These are phyloP conservation scores for Endoconidiophora laricicola DNA, from an alignment of 2,329 filamentous ascomycete species.

Conservation along the genomic window DNA sequence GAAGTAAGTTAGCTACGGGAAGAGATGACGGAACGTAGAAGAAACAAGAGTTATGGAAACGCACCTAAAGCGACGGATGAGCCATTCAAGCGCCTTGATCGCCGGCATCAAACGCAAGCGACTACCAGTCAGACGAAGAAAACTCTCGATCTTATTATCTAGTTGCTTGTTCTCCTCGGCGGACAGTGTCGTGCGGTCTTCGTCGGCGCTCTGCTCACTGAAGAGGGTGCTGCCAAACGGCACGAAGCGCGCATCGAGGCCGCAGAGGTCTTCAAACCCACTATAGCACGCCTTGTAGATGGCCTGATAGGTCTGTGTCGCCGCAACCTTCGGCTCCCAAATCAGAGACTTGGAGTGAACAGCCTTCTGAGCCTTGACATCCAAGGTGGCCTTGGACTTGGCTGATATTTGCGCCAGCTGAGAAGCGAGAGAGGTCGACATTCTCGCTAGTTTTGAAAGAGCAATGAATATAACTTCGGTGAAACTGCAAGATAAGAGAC, in stretches of 20 bases:
- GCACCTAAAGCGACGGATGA: slow-evolving; percentile 77
- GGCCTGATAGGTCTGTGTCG: slow-evolving; percentile 76
- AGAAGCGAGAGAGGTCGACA: slow-evolving; percentile 76
- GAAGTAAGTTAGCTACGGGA: not conserved
- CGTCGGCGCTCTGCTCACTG: slow-evolving; percentile 78
- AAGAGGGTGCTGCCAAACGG: slow-evolving; percentile 67
- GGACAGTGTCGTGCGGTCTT: slow-evolving; percentile 77
- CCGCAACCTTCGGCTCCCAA: slow-evolving; percentile 72
- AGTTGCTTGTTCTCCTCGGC: slow-evolving; percentile 66
- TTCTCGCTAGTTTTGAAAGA: slow-evolving; percentile 21
- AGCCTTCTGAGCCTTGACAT: slow-evolving; percentile 82
- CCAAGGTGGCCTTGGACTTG: slow-evolving; percentile 76
- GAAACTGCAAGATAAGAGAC: not conserved
- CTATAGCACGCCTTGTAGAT: slow-evolving; percentile 76
- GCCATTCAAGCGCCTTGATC: slow-evolving; percentile 86
- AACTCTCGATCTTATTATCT: slow-evolving; percentile 60
- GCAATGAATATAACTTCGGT: slow-evolving; percentile 1
- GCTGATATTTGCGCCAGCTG: slow-evolving; percentile 88
- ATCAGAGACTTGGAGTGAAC: slow-evolving; percentile 89
- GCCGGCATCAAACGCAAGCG: slow-evolving; percentile 71
- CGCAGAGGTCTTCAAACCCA: slow-evolving; percentile 82
- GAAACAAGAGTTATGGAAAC: slow-evolving; percentile 15
- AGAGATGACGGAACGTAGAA: not conserved
- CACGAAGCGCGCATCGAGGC: slow-evolving; percentile 63
- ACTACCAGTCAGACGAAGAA: slow-evolving; percentile 63